A percentile compares a stretch with the other conserved stretches of the same genome.
phyloP scores from a whole-genome alignment of 1,284 basidiomycete genomes.

The Tetrapyrgos nigripes region DNA sequence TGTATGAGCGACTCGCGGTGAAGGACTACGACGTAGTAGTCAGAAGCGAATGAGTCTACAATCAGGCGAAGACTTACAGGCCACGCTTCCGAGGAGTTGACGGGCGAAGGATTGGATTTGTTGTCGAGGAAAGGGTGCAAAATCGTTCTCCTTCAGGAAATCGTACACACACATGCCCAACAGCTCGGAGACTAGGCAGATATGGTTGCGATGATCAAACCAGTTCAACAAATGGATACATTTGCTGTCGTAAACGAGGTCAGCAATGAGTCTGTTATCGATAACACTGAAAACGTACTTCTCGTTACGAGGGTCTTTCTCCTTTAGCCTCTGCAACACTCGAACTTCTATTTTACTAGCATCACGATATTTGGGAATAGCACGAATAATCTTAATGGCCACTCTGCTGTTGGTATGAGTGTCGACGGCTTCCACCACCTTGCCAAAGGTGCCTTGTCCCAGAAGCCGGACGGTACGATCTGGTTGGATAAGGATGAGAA shows the following conservation, averaged over 20 bases:
- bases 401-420: slow-evolving; percentile 80
- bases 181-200: slow-evolving; percentile 96
- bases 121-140: slow-evolving; percentile 93
- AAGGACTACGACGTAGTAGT: slow-evolving; percentile 65
- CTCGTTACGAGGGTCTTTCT: slow-evolving; percentile 88
- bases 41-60: slow-evolving; percentile 10
- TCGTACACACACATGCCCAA: slow-evolving; percentile 99
- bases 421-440: slow-evolving; percentile 96
- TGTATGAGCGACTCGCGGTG: slow-evolving; percentile 94
- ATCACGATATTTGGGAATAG: slow-evolving; percentile 97
- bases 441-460: slow-evolving; percentile 99
- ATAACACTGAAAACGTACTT: slow-evolving; percentile 66
- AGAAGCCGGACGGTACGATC: slow-evolving; percentile 91
- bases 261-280: slow-evolving; percentile 22
- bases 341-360: slow-evolving; percentile 99
- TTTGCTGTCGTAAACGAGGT: slow-evolving; percentile 66
- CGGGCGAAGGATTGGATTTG: slow-evolving; percentile 97
- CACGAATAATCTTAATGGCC: slow-evolving; percentile 98
- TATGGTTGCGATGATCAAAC: slow-evolving; percentile 98
- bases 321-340: slow-evolving; percentile 91
- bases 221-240: slow-evolving; percentile 96
- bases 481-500: slow-evolving; percentile 41
- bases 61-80: slow-evolving; percentile 68
- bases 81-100: slow-evolving; percentile 92
- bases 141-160: slow-evolving; percentile 98